A percentile compares a stretch with the other conserved stretches of the same genome.
phyloP scores from a whole-genome alignment of 306 rosid species.

The Arachis hypogaea region DNA sequence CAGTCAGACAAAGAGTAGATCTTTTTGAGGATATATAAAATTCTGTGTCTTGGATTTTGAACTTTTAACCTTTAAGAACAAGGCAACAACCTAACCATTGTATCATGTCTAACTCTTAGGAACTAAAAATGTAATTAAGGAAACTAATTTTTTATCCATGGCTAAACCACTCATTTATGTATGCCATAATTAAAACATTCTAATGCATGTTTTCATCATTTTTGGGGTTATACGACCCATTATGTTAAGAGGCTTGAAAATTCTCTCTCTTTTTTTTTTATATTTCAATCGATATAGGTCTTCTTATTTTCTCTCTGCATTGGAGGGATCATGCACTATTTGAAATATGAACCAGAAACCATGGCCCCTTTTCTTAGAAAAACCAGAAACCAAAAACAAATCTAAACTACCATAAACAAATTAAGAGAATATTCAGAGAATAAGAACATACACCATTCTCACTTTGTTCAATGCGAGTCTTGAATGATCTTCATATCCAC shows the following conservation, averaged over 20 bases:
- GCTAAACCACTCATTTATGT: background rate
- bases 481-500: no score
- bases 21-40: no score
- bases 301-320: constrained; percentile 80
- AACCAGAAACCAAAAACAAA: no score
- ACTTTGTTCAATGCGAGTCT: no score
- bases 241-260: background rate
- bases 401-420: no score
- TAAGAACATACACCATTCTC: no score
- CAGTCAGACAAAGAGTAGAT: no score
- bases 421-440: no score
- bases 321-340: constrained; percentile 97
- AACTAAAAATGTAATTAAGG: constrained; percentile 9
- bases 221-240: background rate
- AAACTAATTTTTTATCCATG: background rate
- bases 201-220: background rate
- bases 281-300: constrained; percentile 57
- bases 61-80: no score
- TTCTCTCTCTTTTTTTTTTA: constrained; percentile 11
- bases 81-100: no score
- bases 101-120: no score
- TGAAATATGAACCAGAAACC: constrained; percentile 91
- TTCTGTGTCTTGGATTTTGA: no score
- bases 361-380: constrained; percentile 89
- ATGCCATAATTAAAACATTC: background rate